A percentile compares a stretch with the other conserved stretches of the same genome.
Conservation (phyloP, 352 stramenopile species). For the Globisporangium spinosum region DNA sequence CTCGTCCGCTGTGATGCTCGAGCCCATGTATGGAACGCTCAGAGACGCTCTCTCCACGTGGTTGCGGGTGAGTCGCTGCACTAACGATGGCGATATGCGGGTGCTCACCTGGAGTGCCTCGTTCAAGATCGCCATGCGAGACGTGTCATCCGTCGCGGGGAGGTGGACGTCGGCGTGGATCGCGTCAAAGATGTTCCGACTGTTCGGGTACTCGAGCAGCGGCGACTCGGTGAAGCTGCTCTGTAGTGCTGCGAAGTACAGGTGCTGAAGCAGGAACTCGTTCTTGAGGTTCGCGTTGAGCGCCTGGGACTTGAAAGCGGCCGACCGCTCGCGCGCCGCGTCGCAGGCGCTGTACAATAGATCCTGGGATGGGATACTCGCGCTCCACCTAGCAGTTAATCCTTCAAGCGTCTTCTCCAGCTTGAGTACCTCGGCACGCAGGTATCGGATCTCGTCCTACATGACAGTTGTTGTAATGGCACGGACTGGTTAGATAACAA, state of each 20-base stretch:
- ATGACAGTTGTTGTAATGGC: neutral
- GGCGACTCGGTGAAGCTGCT: slow-evolving; percentile 2
- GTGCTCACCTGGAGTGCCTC: neutral
- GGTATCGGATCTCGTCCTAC: neutral
- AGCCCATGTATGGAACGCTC: slow-evolving; percentile 3
- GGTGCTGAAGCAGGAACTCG: neutral
- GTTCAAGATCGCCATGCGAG: neutral
- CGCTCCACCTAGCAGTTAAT: neutral
- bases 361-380: neutral
- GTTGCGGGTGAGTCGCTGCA: neutral
- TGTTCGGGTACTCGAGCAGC: slow-evolving; percentile 3
- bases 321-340: neutral
- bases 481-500: too few species aligned
- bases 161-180: neutral
- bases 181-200: neutral
- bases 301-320: neutral
- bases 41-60: neutral
- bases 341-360: neutral
- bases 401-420: neutral
- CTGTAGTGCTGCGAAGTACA: slow-evolving; percentile 1
- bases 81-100: neutral
- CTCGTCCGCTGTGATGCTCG: neutral
- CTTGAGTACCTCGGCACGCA: neutral
- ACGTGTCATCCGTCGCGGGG: neutral
- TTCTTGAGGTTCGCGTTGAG: neutral